Evolutionary conservation across 73 alveolate genomes (phyloP).

Genomic region (Paramecium biaurelia): DNA sequence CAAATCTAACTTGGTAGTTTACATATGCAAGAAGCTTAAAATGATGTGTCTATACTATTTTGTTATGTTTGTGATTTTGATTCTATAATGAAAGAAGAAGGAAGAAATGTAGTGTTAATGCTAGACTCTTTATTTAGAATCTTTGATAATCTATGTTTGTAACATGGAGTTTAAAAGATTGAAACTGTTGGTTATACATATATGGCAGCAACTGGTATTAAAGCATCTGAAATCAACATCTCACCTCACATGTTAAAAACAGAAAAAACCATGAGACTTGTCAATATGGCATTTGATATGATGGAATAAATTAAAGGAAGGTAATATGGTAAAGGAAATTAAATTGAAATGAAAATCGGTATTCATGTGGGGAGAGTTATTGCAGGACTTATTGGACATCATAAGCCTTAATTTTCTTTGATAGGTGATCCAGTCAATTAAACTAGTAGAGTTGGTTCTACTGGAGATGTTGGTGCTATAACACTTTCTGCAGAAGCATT

Average conservation of each 20-base stretch:
- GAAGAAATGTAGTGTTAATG: slow-evolving; percentile 43
- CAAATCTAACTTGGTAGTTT: slow-evolving; percentile 6
- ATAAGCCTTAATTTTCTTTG: slow-evolving; percentile 92
- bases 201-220: slow-evolving; percentile 85
- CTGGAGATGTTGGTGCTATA: slow-evolving; percentile 64
- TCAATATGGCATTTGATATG: slow-evolving; percentile 64
- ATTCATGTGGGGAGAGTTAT: slow-evolving; percentile 95
- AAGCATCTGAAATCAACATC: slow-evolving; percentile 69
- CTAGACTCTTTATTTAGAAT: slow-evolving; percentile 61
- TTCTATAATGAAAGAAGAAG: slow-evolving; percentile 56
- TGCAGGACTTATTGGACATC: slow-evolving; percentile 96
- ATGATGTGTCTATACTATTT: slow-evolving; percentile 63
- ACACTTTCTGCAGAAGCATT: slow-evolving; percentile 7
- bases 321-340: slow-evolving; percentile 57
- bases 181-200: slow-evolving; percentile 88
- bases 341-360: slow-evolving; percentile 88
- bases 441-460: slow-evolving; percentile 91
- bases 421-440: slow-evolving; percentile 95
- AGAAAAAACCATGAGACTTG: slow-evolving; percentile 55
- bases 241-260: slow-evolving; percentile 52
- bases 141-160: slow-evolving; percentile 73
- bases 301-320: slow-evolving; percentile 24
- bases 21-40: slow-evolving; percentile 52
- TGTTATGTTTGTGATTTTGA: slow-evolving; percentile 62
- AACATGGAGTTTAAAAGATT: slow-evolving; percentile 68